Evolutionary conservation across 805 yeast species (phyloP), one percentile per base, ranked within the genome.

Genomic region (Candida coquimbonensis): DNA sequence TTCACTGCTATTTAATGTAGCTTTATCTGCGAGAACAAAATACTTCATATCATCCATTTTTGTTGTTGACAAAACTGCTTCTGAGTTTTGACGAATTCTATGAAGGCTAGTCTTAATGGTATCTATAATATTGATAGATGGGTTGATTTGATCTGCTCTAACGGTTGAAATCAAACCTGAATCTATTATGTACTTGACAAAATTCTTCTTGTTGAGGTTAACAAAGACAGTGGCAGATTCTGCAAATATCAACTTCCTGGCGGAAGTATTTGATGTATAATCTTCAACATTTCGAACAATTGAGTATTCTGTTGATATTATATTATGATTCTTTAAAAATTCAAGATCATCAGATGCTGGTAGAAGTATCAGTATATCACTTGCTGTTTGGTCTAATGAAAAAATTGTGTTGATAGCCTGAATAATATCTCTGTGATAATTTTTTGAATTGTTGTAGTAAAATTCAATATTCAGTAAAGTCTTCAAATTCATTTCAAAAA

Each of bases 361-460:
- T 9, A 45, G 19, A 9, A 45, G 7, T 1, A 45, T 24, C 36
- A 45, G 16, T 2, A 45, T 21, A 29, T 40, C 48, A 38, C 34
- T 38, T n/a, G 4, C n/a, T 2, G 39, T 16, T 4, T 13, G 16
- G 21, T 45, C 48, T 6, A 24, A 3, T n/a, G 27, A n/a, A 27
- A 45, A 26, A 6, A 41, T 41, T 3, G 36, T 34, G n/a, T 41
- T 45, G 7, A 45, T 38, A 6, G 45, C 71, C 33, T 78, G 75
- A 68, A 85, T 95, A 40, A 98, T 98, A 53, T 89, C 96, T 54
- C 76, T 75, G 69, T 90, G 96, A 34, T 93, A 96, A 57, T 81
- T 80, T 5, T 93, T 81, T 1, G 96, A 87, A 0, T 98, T 98
- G 44, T 97, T 98, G 42, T 93, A 84, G 69, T 91, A 93, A 65